A percentile compares a stretch with the other conserved stretches of the same genome.
Evolutionary conservation across 768 basidiomycete species (phyloP).

Genomic region (Arthromyces matolae): DNA sequence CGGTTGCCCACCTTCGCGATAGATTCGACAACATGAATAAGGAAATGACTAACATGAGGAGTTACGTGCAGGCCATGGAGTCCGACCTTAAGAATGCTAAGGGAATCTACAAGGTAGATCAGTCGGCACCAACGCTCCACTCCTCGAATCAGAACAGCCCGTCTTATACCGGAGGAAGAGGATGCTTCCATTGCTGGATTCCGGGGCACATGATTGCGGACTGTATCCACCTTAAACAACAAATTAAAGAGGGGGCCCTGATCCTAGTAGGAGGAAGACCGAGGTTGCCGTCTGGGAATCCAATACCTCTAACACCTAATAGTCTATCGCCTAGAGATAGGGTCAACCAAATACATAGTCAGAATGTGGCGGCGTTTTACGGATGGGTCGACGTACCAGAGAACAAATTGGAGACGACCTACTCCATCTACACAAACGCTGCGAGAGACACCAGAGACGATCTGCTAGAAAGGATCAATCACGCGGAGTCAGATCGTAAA

Average conservation of each 20-base stretch:
- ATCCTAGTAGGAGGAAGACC: neutral
- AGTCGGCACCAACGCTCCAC: neutral
- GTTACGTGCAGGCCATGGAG: neutral
- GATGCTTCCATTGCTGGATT: neutral
- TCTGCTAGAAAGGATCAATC: neutral
- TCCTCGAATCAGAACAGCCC: neutral
- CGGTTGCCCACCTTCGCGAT: too few species aligned
- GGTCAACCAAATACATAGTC: neutral
- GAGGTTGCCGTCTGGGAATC: neutral
- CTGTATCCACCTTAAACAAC: neutral
- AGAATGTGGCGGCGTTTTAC: neutral
- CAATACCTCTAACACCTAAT: neutral
- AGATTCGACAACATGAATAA: too few species aligned
- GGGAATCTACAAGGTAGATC: neutral
- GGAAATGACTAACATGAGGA: neutral
- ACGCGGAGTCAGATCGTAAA: neutral
- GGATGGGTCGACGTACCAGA: neutral
- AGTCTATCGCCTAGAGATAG: neutral
- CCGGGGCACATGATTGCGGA: neutral
- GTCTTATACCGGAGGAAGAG: neutral
- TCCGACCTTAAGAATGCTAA: neutral
- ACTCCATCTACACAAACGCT: neutral
- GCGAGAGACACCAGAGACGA: neutral
- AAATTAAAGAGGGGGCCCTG: neutral
- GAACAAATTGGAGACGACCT: neutral